Evolutionary conservation across 495 filamentous ascomycete species (phyloP).

Genomic region (Aspergillus sclerotiicarbonarius): DNA sequence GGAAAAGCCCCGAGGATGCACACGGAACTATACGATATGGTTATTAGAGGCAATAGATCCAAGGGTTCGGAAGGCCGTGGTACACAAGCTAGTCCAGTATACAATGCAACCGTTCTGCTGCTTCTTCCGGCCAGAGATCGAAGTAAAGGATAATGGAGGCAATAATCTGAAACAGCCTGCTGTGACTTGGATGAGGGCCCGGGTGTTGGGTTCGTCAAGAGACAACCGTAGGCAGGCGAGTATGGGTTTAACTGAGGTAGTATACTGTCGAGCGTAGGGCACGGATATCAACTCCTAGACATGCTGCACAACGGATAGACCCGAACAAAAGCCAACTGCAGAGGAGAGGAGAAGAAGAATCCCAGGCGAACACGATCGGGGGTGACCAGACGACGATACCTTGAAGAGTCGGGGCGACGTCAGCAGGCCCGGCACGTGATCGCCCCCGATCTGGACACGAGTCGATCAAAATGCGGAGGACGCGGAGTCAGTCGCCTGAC

Average conservation of each 20-base stretch:
- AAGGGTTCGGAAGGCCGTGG: background rate
- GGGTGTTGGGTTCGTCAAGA: background rate
- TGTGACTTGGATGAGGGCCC: background rate
- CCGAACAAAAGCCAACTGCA: background rate
- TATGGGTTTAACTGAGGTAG: background rate
- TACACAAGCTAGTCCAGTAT: background rate
- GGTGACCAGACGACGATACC: background rate
- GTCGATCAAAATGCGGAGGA: background rate
- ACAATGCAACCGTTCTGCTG: background rate
- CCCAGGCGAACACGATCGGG: background rate
- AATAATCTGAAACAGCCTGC: background rate
- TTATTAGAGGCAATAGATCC: background rate
- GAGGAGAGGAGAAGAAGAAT: background rate
- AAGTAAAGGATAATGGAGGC: background rate
- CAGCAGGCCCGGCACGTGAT: slow-evolving; percentile 19
- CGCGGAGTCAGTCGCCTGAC: background rate
- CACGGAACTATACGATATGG: background rate
- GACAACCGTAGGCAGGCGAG: background rate
- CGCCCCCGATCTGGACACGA: background rate
- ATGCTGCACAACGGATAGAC: background rate
- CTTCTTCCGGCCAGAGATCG: background rate
- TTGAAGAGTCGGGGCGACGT: slow-evolving; percentile 12
- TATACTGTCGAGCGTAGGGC: background rate
- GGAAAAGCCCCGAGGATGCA: background rate
- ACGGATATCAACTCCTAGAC: background rate